Percentiles rank a stretch among this genome's conserved stretches.
Conservation (phyloP, 352 stramenopile species). For the Hyaloperonospora arabidopsidis region DNA sequence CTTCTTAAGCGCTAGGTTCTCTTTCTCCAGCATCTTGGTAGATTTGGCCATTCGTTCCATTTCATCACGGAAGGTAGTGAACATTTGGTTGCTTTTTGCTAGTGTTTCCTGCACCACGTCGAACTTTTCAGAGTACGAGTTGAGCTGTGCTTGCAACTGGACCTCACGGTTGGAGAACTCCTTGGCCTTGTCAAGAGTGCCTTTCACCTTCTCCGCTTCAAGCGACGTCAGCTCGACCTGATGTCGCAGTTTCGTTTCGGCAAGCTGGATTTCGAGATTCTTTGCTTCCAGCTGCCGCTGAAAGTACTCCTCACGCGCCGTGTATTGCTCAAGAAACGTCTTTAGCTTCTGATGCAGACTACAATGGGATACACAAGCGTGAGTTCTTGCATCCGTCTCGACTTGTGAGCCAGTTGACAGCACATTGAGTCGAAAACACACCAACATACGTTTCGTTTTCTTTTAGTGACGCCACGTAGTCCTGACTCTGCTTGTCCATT, state of each 20-base stretch:
- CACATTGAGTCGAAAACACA: neutral
- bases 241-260: conserved; percentile 74
- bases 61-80: conserved; percentile 72
- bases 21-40: conserved; percentile 83
- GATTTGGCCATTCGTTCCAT: conserved; percentile 86
- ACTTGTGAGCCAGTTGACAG: neutral
- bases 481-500: conserved; percentile 80
- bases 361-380: neutral
- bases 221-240: conserved; percentile 65
- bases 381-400: neutral
- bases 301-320: conserved; percentile 75
- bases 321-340: conserved; percentile 75
- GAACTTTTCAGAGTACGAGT: conserved; percentile 82
- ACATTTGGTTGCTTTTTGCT: conserved; percentile 83
- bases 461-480: conserved; percentile 77
- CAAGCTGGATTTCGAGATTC: conserved; percentile 68
- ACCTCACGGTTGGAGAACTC: conserved; percentile 72
- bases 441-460: conserved; percentile 71
- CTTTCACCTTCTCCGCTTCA: conserved; percentile 57
- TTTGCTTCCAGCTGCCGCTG: conserved; percentile 78
- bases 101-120: conserved; percentile 80
- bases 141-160: conserved; percentile 67
- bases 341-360: conserved; percentile 82
- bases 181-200: conserved; percentile 79
- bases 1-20: conserved; percentile 70